Percentiles rank a stretch among this genome's conserved stretches.
These are phyloP conservation scores for Saccharomyces hybrid DNA, from an alignment of 1,139 yeast species.

Conservation along the genomic window DNA sequence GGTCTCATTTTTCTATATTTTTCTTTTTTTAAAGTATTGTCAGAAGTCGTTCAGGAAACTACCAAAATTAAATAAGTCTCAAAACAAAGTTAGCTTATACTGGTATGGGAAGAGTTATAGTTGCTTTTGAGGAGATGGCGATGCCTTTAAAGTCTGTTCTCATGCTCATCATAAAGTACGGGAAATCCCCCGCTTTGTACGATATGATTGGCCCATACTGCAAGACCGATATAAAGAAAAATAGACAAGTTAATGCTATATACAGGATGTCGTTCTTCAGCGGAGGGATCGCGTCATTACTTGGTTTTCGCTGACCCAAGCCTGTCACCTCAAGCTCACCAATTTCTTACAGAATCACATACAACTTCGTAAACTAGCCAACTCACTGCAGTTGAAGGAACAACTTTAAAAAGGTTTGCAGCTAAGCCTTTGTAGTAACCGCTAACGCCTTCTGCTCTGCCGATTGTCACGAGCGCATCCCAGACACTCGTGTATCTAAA, in stretches of 20 bases:
- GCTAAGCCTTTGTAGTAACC: slow-evolving; percentile 87
- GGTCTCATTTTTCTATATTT: slow-evolving; percentile 27
- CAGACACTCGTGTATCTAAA: slow-evolving; percentile 66
- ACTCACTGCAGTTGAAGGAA: slow-evolving; percentile 92
- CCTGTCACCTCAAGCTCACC: not conserved
- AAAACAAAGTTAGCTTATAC: not conserved
- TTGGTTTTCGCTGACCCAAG: not conserved
- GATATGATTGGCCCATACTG: slow-evolving; percentile 1
- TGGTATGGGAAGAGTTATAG: not conserved
- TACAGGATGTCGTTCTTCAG: not conserved
- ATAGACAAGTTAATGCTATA: slow-evolving; percentile 15
- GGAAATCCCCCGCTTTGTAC: not conserved
- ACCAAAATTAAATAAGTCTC: not conserved
- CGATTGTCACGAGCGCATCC: slow-evolving; percentile 64
- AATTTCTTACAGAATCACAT: slow-evolving; percentile 14
- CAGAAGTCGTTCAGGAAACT: not conserved
- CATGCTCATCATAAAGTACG: not conserved
- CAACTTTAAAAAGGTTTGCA: slow-evolving; percentile 83
- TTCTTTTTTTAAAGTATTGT: not conserved
- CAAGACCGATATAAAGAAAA: slow-evolving; percentile 10
- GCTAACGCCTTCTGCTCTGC: slow-evolving; percentile 59
- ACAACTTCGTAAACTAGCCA: slow-evolving; percentile 81
- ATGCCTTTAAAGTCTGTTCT: not conserved
- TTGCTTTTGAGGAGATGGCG: not conserved
- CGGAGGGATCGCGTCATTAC: not conserved